phyloP scores from a whole-genome alignment of 495 filamentous ascomycete genomes.

The Neurospora hispaniola region DNA sequence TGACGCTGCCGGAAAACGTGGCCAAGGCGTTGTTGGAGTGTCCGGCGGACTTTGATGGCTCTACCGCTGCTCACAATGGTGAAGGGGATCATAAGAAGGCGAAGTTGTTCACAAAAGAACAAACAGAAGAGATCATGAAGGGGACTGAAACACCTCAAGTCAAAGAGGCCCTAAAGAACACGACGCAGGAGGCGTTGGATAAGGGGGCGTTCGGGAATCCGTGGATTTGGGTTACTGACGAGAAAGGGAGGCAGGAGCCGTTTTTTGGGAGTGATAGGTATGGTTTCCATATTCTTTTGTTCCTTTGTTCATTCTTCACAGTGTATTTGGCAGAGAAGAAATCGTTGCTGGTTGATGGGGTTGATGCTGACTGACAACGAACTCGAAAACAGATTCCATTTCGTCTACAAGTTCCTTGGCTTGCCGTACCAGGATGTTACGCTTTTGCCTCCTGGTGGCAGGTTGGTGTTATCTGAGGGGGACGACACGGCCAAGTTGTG shows the following conservation, averaged over 20 bases:
- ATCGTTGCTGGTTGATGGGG: no score
- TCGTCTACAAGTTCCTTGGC: slow-evolving; percentile 31
- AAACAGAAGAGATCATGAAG: slow-evolving; percentile 40
- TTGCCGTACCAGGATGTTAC: slow-evolving; percentile 27
- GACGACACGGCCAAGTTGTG: slow-evolving; percentile 12
- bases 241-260: slow-evolving; percentile 45
- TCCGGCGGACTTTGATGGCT: slow-evolving; percentile 3
- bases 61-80: background rate
- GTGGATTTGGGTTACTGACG: slow-evolving; percentile 64
- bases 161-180: slow-evolving; percentile 48
- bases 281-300: slow-evolving; percentile 8
- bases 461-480: no score
- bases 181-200: slow-evolving; percentile 49
- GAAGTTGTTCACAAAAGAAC: slow-evolving; percentile 18
- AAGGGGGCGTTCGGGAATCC: slow-evolving; percentile 64
- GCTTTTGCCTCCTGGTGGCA: slow-evolving; percentile 17
- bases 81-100: background rate
- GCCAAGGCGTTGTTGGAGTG: slow-evolving; percentile 16
- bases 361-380: background rate
- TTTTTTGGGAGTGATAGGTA: slow-evolving; percentile 74
- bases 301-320: slow-evolving; percentile 3
- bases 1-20: slow-evolving; percentile 17
- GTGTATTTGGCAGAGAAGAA: no score
- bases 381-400: slow-evolving; percentile 20
- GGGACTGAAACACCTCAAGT: slow-evolving; percentile 37